phyloP scores from a whole-genome alignment of 2,329 filamentous ascomycete species.

The Raffaelea albimanens region DNA sequence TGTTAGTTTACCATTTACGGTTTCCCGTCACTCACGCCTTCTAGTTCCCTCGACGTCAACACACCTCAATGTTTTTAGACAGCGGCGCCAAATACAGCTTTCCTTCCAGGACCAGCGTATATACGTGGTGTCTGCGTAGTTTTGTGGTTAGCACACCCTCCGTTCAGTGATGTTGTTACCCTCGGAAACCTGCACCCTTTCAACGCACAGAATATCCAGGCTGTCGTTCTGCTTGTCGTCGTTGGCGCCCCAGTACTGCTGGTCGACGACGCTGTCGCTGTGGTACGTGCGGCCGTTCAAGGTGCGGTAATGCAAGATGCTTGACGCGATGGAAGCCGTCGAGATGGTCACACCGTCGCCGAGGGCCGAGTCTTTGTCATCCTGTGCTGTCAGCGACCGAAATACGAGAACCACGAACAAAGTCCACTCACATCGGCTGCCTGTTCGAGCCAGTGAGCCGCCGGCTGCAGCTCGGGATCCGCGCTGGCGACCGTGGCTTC shows the following conservation, averaged over 20 bases:
- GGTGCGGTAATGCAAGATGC: conserved; percentile 19
- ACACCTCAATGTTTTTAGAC: conserved; percentile 8
- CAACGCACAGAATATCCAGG: conserved; percentile 20
- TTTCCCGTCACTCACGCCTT: no score
- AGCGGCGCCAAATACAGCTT: conserved; percentile 18
- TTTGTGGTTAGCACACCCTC: neutral
- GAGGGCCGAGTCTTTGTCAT: conserved; percentile 9
- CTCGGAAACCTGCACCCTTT: neutral
- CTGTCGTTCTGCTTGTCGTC: conserved; percentile 22
- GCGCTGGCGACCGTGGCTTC: neutral
- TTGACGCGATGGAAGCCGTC: conserved; percentile 19
- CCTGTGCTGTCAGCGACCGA: neutral
- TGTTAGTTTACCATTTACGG: no score
- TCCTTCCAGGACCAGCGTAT: conserved; percentile 15
- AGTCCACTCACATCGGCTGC: neutral
- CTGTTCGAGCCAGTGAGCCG: conserved; percentile 2
- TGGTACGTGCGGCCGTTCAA: conserved; percentile 20
- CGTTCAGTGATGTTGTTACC: no score
- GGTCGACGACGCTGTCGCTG: conserved; percentile 14
- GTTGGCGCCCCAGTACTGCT: conserved; percentile 18
- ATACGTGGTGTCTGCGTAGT: conserved; percentile 15
- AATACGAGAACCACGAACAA: neutral
- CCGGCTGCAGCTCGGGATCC: conserved; percentile 16
- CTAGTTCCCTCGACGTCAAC: neutral
- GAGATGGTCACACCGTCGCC: conserved; percentile 10